Percentiles rank a stretch among this genome's conserved stretches.
Conservation (phyloP, 2,329 filamentous ascomycete genomes). For the Colletotrichum higginsianum region DNA sequence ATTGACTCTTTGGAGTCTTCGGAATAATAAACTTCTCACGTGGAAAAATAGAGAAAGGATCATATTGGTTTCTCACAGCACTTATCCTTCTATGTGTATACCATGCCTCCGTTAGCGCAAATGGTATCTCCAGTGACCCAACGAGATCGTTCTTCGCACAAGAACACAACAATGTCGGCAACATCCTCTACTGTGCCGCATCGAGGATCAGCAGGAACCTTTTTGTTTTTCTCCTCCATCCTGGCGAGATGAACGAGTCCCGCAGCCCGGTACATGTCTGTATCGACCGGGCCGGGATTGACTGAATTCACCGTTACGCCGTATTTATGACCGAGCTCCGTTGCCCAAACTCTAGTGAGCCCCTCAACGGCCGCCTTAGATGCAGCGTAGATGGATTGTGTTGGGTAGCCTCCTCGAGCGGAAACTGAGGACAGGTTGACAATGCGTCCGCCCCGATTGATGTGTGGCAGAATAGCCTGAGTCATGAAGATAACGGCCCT, state of each 20-base stretch:
- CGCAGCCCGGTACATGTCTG: slow-evolving; percentile 37
- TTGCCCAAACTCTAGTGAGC: slow-evolving; percentile 49
- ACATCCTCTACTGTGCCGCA: slow-evolving; percentile 28
- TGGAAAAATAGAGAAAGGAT: no score
- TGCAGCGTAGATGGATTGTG: slow-evolving; percentile 51
- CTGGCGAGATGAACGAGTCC: slow-evolving; percentile 22
- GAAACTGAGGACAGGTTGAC: slow-evolving; percentile 53
- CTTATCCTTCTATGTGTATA: slow-evolving; percentile 12
- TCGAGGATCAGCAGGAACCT: slow-evolving; percentile 31
- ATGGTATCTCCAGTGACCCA: slow-evolving; percentile 37
- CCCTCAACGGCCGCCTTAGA: slow-evolving; percentile 54
- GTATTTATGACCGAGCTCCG: slow-evolving; percentile 50
- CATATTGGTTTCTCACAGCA: no score
- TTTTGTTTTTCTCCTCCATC: slow-evolving; percentile 31
- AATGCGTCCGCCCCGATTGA: slow-evolving; percentile 51
- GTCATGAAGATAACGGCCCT: slow-evolving; percentile 50
- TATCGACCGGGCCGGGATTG: slow-evolving; percentile 51
- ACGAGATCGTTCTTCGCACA: slow-evolving; percentile 29
- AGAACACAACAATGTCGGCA: slow-evolving; percentile 32
- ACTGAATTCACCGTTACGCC: slow-evolving; percentile 51
- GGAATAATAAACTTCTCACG: no score
- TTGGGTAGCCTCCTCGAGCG: slow-evolving; percentile 50
- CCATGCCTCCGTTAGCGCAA: slow-evolving; percentile 33
- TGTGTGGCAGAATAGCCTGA: slow-evolving; percentile 49
- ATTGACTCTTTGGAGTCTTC: no score